A percentile compares a stretch with the other conserved stretches of the same genome.
phyloP scores from a whole-genome alignment of 2,329 filamentous ascomycete species.

The Colletotrichum eleusines region DNA sequence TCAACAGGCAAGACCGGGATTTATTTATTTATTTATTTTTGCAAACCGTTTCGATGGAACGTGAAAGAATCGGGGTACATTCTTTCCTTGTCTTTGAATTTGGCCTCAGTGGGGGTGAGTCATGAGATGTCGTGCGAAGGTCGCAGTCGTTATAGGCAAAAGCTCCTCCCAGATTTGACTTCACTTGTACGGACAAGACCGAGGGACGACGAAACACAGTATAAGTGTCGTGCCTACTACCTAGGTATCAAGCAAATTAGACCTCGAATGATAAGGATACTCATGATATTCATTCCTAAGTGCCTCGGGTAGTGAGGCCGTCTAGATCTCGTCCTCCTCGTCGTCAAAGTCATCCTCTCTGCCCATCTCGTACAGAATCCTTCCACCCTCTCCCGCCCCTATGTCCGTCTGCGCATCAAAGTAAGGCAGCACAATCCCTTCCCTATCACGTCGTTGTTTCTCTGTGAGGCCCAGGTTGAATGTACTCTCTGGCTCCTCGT shows the following conservation, averaged over 20 bases:
- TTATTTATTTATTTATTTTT: neutral
- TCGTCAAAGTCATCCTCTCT: slow-evolving; percentile 97
- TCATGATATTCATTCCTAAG: neutral
- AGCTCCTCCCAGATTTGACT: neutral
- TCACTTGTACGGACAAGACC: neutral
- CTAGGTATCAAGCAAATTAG: neutral
- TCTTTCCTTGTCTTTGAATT: slow-evolving; percentile 9
- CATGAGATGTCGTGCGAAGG: neutral
- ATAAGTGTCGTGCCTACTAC: neutral
- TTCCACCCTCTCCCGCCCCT: slow-evolving; percentile 84
- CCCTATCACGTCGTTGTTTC: slow-evolving; percentile 86
- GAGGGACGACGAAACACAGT: neutral
- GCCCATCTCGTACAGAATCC: slow-evolving; percentile 97
- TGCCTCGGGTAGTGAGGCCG: neutral
- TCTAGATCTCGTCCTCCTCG: slow-evolving; percentile 89
- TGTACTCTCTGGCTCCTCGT: slow-evolving; percentile 75
- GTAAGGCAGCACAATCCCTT: slow-evolving; percentile 92
- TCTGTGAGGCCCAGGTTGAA: slow-evolving; percentile 91
- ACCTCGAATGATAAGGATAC: neutral
- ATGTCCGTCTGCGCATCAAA: slow-evolving; percentile 93
- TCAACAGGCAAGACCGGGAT: neutral
- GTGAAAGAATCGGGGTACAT: neutral
- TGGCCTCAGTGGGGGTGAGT: slow-evolving; percentile 29
- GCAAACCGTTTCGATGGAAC: too few relatives aligned
- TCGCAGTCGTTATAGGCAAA: neutral